Percentiles rank a stretch among this genome's conserved stretches.
Conservation (phyloP, 805 yeast genomes). For the Wickerhamiella lipophila region DNA sequence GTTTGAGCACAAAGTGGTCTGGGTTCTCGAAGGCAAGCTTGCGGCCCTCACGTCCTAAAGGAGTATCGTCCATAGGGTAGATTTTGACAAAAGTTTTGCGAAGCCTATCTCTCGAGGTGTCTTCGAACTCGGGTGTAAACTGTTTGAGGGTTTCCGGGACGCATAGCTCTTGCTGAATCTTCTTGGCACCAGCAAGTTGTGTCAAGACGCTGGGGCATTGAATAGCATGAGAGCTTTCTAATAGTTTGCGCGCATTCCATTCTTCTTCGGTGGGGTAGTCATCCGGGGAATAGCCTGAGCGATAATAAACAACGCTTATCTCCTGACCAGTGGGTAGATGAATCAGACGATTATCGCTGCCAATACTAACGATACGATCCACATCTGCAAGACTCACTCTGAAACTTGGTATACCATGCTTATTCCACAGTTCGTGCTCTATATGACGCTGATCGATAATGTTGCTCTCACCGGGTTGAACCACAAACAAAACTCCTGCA, state of each 20-base stretch:
- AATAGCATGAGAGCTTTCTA: slow-evolving; percentile 69
- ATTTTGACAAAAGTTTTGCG: slow-evolving; percentile 66
- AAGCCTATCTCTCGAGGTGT: slow-evolving; percentile 26
- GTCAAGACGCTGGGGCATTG: slow-evolving; percentile 85
- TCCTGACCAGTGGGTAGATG: slow-evolving; percentile 49
- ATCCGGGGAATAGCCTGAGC: slow-evolving; percentile 77
- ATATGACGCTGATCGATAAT: slow-evolving; percentile 81
- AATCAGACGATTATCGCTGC: slow-evolving; percentile 32
- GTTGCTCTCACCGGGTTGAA: slow-evolving; percentile 77
- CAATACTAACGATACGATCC: slow-evolving; percentile 31
- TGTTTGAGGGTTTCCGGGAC: slow-evolving; percentile 36
- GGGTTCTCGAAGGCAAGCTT: slow-evolving; percentile 56
- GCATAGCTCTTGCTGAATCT: slow-evolving; percentile 81
- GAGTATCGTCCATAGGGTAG: slow-evolving; percentile 67
- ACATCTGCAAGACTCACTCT: slow-evolving; percentile 60
- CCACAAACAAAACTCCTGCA: slow-evolving; percentile 52
- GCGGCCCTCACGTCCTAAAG: slow-evolving; percentile 48
- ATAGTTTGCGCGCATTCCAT: slow-evolving; percentile 63
- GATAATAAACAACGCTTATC: slow-evolving; percentile 76
- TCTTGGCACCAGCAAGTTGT: slow-evolving; percentile 87
- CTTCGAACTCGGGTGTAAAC: slow-evolving; percentile 32
- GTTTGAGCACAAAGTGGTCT: slow-evolving; percentile 71
- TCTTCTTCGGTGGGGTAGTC: slow-evolving; percentile 57
- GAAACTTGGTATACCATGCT: slow-evolving; percentile 45
- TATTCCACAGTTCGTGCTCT: slow-evolving; percentile 53